Evolutionary conservation across 169 alveolate species (phyloP).

Genomic region (Theileria orientalis): DNA sequence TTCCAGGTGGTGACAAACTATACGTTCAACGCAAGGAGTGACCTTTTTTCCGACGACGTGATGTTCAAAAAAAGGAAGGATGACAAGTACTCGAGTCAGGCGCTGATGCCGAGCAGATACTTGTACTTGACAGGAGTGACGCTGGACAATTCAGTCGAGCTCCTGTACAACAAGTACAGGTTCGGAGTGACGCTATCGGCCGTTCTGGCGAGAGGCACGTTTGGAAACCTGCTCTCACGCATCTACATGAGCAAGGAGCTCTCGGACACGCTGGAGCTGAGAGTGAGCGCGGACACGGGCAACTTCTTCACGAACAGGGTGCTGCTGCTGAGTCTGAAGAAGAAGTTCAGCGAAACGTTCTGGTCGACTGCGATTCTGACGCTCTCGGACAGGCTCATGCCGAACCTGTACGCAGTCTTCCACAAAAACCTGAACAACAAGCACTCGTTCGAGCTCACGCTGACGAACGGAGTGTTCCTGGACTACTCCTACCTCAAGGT

Average conservation of each 20-base stretch:
- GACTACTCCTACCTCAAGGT: conserved; percentile 46
- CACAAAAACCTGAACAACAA: conserved; percentile 43
- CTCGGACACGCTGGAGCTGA: conserved; percentile 36
- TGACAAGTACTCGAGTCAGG: not conserved
- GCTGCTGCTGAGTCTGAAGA: conserved; percentile 36
- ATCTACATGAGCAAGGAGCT: conserved; percentile 26
- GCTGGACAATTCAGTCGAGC: conserved; percentile 34
- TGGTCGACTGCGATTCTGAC: conserved; percentile 43
- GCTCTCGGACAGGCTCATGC: conserved; percentile 20
- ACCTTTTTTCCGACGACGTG: conserved; percentile 36
- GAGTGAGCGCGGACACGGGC: conserved; percentile 38
- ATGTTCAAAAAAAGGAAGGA: not conserved
- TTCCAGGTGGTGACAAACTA: conserved; percentile 45
- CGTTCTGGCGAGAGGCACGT: conserved; percentile 31
- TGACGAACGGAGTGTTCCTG: conserved; percentile 16
- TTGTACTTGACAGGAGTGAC: conserved; percentile 7
- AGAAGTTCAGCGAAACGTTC: conserved; percentile 48
- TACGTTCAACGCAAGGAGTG: conserved; percentile 48
- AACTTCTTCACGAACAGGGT: conserved; percentile 20
- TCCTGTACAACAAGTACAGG: conserved; percentile 22
- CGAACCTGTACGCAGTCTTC: conserved; percentile 47
- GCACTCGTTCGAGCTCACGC: conserved; percentile 50
- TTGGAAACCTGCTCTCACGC: conserved; percentile 37
- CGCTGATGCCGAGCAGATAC: not conserved
- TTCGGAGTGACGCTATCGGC: conserved; percentile 22